Conservation (phyloP, 352 stramenopile species). For the Phytophthora megakarya region DNA sequence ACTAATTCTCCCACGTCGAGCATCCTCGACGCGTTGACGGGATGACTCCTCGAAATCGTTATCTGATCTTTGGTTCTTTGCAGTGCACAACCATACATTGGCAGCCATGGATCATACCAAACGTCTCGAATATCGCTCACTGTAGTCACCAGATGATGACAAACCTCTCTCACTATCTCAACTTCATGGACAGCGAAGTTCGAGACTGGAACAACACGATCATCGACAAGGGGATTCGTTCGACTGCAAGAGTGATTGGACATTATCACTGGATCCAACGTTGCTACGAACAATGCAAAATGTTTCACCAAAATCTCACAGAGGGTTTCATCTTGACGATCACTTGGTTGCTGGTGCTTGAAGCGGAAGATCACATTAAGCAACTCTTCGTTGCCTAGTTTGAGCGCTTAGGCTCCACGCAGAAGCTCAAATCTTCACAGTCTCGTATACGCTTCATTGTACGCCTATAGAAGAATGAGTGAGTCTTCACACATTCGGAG, state of each 20-base stretch:
- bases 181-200: slow-evolving; percentile 37
- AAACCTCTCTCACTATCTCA: slow-evolving; percentile 21
- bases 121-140: slow-evolving; percentile 19
- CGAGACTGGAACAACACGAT: slow-evolving; percentile 30
- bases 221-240: slow-evolving; percentile 22
- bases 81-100: slow-evolving; percentile 50
- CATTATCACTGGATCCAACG: not conserved
- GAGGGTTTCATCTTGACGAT: slow-evolving; percentile 27
- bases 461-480: too few relatives aligned
- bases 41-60: too few relatives aligned
- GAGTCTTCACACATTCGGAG: too few relatives aligned
- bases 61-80: too few relatives aligned
- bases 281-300: slow-evolving; percentile 13
- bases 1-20: too few relatives aligned
- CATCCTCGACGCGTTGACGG: too few relatives aligned
- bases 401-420: too few relatives aligned
- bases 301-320: slow-evolving; percentile 25
- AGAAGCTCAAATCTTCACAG: too few relatives aligned
- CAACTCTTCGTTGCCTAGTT: slow-evolving; percentile 1
- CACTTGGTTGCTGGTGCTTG: slow-evolving; percentile 45
- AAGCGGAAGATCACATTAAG: slow-evolving; percentile 45
- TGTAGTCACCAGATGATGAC: slow-evolving; percentile 7
- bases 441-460: too few relatives aligned
- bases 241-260: slow-evolving; percentile 4
- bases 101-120: slow-evolving; percentile 49